Evolutionary conservation across 2,329 filamentous ascomycete species (phyloP).

Genomic region (Cladophialophora yegresii): DNA sequence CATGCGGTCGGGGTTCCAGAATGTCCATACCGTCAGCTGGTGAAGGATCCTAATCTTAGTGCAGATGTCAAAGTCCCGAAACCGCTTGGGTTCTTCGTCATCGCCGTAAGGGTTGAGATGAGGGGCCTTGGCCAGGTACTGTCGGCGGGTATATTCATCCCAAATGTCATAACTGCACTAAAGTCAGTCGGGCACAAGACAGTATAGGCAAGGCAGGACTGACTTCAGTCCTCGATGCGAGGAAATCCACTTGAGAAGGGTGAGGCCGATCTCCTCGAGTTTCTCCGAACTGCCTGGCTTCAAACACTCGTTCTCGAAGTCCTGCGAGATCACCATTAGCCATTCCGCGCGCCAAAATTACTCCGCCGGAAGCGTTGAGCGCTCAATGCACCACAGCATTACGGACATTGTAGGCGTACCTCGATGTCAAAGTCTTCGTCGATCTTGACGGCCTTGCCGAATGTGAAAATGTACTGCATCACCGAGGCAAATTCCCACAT

Average conservation of each 20-base stretch:
- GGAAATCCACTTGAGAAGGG: slow-evolving; percentile 87
- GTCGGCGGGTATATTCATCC: slow-evolving; percentile 87
- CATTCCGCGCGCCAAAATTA: slow-evolving; percentile 27
- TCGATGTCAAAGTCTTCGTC: slow-evolving; percentile 87
- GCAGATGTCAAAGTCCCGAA: slow-evolving; percentile 78
- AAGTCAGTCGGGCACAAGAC: slow-evolving; percentile 35
- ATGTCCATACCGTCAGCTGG: slow-evolving; percentile 84
- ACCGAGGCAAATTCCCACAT: slow-evolving; percentile 96
- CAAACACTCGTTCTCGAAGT: slow-evolving; percentile 84
- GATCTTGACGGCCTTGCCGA: slow-evolving; percentile 86
- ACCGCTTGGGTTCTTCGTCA: slow-evolving; percentile 70
- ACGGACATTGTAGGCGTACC: slow-evolving; percentile 55
- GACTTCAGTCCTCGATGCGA: slow-evolving; percentile 92
- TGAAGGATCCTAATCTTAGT: slow-evolving; percentile 79
- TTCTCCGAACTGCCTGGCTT: slow-evolving; percentile 71
- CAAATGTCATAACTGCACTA: slow-evolving; percentile 74
- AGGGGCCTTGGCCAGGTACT: slow-evolving; percentile 81
- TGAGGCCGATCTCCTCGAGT: slow-evolving; percentile 78
- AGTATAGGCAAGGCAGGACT: slow-evolving; percentile 42
- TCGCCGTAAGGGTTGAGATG: slow-evolving; percentile 80
- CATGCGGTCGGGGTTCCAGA: slow-evolving; percentile 83
- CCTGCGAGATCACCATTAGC: slow-evolving; percentile 56
- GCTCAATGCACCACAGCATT: neutral
- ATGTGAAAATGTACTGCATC: slow-evolving; percentile 89
- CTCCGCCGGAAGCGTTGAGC: slow-evolving; percentile 20